Conservation (phyloP, 768 basidiomycete species). For the Candolleomyces efflorescens region DNA sequence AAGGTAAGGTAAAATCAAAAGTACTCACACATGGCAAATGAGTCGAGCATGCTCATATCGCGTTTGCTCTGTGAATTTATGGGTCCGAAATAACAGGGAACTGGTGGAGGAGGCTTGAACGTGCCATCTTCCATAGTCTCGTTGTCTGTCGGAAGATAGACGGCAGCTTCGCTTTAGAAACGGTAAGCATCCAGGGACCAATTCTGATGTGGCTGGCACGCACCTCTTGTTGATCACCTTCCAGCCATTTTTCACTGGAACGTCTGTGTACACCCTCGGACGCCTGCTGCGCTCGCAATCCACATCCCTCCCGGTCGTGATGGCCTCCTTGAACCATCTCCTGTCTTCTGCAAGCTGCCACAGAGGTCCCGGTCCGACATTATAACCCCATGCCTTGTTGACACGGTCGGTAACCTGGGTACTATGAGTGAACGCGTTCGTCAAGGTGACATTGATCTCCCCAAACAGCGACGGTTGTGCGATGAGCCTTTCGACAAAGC, state of each 20-base stretch:
- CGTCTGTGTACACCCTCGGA: conserved; percentile 51
- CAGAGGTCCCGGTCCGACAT: conserved; percentile 69
- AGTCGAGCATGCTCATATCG: conserved; percentile 51
- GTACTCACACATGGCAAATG: conserved; percentile 52
- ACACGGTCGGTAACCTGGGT: conserved; percentile 49
- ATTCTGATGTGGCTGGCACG: conserved; percentile 21
- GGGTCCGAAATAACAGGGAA: conserved; percentile 67
- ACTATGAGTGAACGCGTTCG: conserved; percentile 53
- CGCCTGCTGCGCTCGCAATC: conserved; percentile 47
- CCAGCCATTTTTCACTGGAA: conserved; percentile 43
- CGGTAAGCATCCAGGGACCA: conserved; percentile 4
- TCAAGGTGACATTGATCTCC: conserved; percentile 35
- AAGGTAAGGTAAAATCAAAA: not conserved
- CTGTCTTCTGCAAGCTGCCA: conserved; percentile 81
- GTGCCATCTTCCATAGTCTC: conserved; percentile 47
- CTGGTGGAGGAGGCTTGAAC: conserved; percentile 46
- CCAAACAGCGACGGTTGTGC: conserved; percentile 48
- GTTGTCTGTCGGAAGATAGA: conserved; percentile 56
- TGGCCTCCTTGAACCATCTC: conserved; percentile 70
- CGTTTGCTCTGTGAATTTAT: conserved; percentile 46
- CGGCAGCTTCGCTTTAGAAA: conserved; percentile 44
- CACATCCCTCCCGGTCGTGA: conserved; percentile 24
- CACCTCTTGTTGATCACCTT: conserved; percentile 44
- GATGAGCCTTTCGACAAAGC: conserved; percentile 57
- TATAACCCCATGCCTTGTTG: conserved; percentile 68